Base-by-base conservation (phyloP, 345 rosid species). In the Dovyalis caffra region DNA sequence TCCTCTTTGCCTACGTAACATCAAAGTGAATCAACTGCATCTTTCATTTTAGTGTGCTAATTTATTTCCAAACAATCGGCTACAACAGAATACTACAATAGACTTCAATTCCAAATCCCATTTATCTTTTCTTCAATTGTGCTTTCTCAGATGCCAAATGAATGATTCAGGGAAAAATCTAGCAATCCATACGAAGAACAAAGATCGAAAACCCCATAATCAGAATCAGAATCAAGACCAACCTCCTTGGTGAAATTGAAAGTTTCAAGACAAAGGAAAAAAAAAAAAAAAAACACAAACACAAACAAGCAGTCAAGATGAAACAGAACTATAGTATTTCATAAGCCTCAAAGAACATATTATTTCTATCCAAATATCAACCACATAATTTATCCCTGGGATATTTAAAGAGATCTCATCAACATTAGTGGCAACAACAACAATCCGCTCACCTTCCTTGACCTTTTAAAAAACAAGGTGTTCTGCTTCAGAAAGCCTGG, bases 1-100 rank as follows among this genome's bases (percentile, higher is more conserved):
- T 84, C 77, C 80, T 65, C 71, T 29, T 69, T 31, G 78, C 68
- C 93, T 89, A 75, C 73, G 73, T 6, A 76, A 8, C 15, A 25
- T 26, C 45, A 63, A 65, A 21, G 25, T 16, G 51, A 64, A 71
- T 51, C 31, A 57, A 68, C 64, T 12, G 12, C 23, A 64, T 60
- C 53, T 8, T 71, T 26, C 12, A 57, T 43, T 15, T 31, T 37
- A 33, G 32, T 70, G 20, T 26, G 2, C 26, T 4, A 11, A 28
- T 21, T 6, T 37, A 25, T 40, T 68, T 57, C 71, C 43, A 6
- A 68, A 2, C 62, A 7, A 8, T 4, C 1, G 45, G 51, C 33
- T 34, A 23, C 53, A 3, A 43, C 49, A 43, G 49, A 43, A n/a
- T n/a, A n/a, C n/a, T n/a, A n/a, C n/a, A n/a, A n/a, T n/a, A 14